Percentiles rank a stretch among this genome's conserved stretches.
These are phyloP conservation scores for Eragrostis tef DNA, from an alignment of 202 grass and related monocot species.

Conservation along the genomic window DNA sequence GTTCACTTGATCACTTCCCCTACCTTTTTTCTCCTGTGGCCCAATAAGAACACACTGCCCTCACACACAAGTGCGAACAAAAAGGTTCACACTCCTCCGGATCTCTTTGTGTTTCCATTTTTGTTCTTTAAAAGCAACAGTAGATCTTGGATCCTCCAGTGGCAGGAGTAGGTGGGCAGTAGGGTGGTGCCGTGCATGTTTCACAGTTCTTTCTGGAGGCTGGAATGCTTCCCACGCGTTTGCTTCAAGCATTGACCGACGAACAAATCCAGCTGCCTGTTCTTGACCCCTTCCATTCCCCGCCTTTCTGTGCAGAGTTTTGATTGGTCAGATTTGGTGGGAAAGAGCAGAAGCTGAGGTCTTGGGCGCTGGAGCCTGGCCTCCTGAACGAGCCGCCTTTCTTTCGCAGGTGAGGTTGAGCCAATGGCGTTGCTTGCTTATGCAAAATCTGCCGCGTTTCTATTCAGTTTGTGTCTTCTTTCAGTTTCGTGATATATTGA, in stretches of 20 bases:
- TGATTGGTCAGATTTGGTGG: conserved; percentile 36
- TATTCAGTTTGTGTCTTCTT: not conserved
- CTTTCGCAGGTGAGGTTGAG: conserved; percentile 46
- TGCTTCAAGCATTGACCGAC: conserved; percentile 57
- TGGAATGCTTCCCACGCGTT: conserved; percentile 40
- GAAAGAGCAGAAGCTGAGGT: conserved; percentile 18
- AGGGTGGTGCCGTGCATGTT: conserved; percentile 50
- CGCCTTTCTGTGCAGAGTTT: conserved; percentile 11
- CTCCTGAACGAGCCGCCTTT: conserved; percentile 8
- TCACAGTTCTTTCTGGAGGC: conserved; percentile 15
- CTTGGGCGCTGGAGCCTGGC: conserved; percentile 10
- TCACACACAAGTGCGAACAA: conserved; percentile 50
- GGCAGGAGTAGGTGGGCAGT: conserved; percentile 46
- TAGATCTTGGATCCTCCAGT: conserved; percentile 56
- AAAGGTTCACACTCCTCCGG: conserved; percentile 12
- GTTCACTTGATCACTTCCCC: not conserved
- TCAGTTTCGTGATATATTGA: conserved; percentile 5
- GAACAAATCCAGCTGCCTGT: conserved; percentile 43
- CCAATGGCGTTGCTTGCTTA: conserved; percentile 16
- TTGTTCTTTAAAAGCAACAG: conserved; percentile 30
- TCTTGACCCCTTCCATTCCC: conserved; percentile 34
- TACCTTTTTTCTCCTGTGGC: not conserved
- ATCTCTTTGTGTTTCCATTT: not conserved
- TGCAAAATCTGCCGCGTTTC: not conserved
- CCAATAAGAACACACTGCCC: not conserved